Conservation (phyloP, 768 basidiomycete species). For the Phaffia tasmanica region DNA sequence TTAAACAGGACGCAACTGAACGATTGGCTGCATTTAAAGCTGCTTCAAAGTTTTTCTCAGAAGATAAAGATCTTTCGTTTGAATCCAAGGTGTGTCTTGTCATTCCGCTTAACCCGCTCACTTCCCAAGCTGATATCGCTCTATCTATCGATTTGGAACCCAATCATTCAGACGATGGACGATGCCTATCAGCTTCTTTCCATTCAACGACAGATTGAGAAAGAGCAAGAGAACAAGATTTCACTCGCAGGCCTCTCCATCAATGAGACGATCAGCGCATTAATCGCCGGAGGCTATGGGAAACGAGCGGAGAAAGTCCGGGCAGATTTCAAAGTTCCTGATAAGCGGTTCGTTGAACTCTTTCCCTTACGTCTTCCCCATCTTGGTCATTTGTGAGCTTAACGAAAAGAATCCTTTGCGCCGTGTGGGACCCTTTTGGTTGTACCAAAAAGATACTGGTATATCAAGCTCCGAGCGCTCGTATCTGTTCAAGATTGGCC, state of each 20-base stretch:
- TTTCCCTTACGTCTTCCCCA: not conserved
- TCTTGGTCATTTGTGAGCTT: not conserved
- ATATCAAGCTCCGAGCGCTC: conserved; percentile 74
- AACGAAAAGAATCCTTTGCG: not conserved
- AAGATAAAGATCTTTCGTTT: conserved; percentile 82
- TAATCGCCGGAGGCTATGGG: conserved; percentile 63
- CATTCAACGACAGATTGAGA: conserved; percentile 76
- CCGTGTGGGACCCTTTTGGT: not conserved
- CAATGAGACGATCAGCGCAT: conserved; percentile 71
- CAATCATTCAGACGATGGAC: conserved; percentile 64
- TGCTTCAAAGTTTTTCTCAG: conserved; percentile 85
- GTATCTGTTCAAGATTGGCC: conserved; percentile 74
- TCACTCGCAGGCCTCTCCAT: conserved; percentile 71
- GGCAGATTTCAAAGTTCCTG: conserved; percentile 82
- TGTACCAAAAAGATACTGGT: conserved; percentile 65
- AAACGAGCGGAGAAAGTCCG: conserved; percentile 85
- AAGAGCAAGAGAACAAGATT: conserved; percentile 63
- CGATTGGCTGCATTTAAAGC: conserved; percentile 61
- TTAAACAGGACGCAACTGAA: conserved; percentile 57
- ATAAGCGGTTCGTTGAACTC: conserved; percentile 59
- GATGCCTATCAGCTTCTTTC: conserved; percentile 63
- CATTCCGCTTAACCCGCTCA: not conserved
- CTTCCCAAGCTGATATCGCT: not conserved
- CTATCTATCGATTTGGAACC: no score
- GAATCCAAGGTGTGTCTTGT: conserved; percentile 65